Evolutionary conservation across 2,329 filamentous ascomycete species (phyloP).

Genomic region (Cephalotrichum gorgonifer): DNA sequence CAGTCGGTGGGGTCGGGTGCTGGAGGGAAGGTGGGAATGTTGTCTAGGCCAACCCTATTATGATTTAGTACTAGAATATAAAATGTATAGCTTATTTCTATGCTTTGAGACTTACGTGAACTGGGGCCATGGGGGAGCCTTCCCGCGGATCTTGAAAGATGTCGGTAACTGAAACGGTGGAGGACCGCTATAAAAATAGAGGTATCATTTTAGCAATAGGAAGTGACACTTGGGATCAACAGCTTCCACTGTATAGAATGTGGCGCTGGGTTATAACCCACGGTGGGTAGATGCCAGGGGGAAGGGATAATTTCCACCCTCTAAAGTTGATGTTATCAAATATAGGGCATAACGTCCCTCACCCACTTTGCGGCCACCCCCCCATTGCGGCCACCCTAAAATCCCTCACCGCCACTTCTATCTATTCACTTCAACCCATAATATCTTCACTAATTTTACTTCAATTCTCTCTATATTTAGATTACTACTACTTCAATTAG

Average conservation of each 20-base stretch:
- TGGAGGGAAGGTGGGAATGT: not conserved
- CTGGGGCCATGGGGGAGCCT: not conserved
- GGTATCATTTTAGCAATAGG: not conserved
- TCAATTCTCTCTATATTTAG: too few relatives aligned
- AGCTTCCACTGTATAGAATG: too few relatives aligned
- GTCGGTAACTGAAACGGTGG: not conserved
- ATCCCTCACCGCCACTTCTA: too few relatives aligned
- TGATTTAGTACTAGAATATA: not conserved
- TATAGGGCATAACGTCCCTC: too few relatives aligned
- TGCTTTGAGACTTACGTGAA: not conserved
- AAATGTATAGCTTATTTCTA: not conserved
- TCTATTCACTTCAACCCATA: too few relatives aligned
- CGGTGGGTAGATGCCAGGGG: not conserved
- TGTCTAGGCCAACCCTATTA: not conserved
- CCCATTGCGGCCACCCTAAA: too few relatives aligned
- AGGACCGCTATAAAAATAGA: not conserved
- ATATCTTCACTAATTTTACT: too few relatives aligned
- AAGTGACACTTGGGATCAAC: not conserved
- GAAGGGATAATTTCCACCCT: not conserved
- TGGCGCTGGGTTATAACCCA: not conserved
- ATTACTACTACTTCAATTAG: too few relatives aligned
- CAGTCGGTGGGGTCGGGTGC: not conserved
- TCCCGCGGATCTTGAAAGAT: not conserved
- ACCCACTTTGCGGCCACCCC: too few relatives aligned
- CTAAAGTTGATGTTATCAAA: not conserved